A percentile compares a stretch with the other conserved stretches of the same genome.
These are phyloP conservation scores for Cladosporium sp. DNA, from an alignment of 2,329 filamentous ascomycete genomes.

Conservation along the genomic window DNA sequence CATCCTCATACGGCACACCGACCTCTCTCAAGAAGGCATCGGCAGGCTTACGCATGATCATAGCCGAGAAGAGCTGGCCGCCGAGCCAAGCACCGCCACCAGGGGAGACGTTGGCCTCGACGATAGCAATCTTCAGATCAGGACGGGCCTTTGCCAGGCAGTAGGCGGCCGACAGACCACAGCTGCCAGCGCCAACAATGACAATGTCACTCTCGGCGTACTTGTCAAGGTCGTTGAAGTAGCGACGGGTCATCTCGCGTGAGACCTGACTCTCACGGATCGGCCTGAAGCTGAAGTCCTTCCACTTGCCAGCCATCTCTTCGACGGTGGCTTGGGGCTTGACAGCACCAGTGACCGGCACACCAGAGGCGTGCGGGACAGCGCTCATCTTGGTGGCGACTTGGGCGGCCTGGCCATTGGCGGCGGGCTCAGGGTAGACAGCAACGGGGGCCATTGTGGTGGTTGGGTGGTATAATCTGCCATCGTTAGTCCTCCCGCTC, in stretches of 20 bases:
- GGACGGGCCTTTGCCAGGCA: slow-evolving; percentile 79
- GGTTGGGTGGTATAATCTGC: slow-evolving; percentile 43
- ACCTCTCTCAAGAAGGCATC: slow-evolving; percentile 80
- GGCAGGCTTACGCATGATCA: slow-evolving; percentile 92
- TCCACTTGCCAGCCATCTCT: slow-evolving; percentile 75
- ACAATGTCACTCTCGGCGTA: slow-evolving; percentile 94
- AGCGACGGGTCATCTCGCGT: slow-evolving; percentile 88
- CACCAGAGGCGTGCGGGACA: slow-evolving; percentile 38
- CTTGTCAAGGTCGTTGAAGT: slow-evolving; percentile 84
- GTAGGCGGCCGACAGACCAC: slow-evolving; percentile 82
- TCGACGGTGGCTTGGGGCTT: slow-evolving; percentile 57
- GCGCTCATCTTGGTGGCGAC: slow-evolving; percentile 51
- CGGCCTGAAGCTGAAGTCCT: slow-evolving; percentile 75
- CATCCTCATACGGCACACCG: slow-evolving; percentile 83
- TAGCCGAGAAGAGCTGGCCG: slow-evolving; percentile 90
- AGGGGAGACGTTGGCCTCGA: slow-evolving; percentile 84
- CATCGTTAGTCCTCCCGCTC: slow-evolving; percentile 37
- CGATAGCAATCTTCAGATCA: slow-evolving; percentile 86
- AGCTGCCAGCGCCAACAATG: slow-evolving; percentile 87
- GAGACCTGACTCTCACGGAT: slow-evolving; percentile 90
- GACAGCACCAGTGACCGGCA: slow-evolving; percentile 40
- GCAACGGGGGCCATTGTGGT: slow-evolving; percentile 77
- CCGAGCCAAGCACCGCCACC: slow-evolving; percentile 91
- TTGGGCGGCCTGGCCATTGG: slow-evolving; percentile 42
- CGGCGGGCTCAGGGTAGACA: slow-evolving; percentile 53